A percentile compares a stretch with the other conserved stretches of the same genome.
Evolutionary conservation across 805 yeast species (phyloP).

Genomic region (Candida namnaoensis): DNA sequence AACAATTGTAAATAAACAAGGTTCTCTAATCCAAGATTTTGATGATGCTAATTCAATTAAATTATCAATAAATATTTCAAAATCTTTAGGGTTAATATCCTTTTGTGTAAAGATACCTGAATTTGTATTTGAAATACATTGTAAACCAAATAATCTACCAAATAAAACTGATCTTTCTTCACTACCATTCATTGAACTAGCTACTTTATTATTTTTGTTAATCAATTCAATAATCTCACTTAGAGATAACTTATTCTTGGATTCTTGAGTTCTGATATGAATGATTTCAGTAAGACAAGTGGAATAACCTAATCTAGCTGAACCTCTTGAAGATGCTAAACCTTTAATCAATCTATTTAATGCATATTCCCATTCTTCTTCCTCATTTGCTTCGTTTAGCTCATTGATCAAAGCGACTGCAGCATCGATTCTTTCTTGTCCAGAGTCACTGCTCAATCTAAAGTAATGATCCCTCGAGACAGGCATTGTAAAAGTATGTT

Average conservation of each 20-base stretch:
- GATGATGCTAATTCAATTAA: constrained; percentile 48
- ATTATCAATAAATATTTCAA: constrained; percentile 31
- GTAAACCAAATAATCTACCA: constrained; percentile 81
- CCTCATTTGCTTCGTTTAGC: constrained; percentile 31
- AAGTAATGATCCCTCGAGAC: constrained; percentile 74
- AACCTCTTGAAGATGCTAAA: constrained; percentile 68
- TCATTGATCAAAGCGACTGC: constrained; percentile 61
- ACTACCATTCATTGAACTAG: constrained; percentile 56
- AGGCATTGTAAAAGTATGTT: constrained; percentile 21
- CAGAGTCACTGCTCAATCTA: constrained; percentile 66
- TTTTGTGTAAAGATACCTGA: constrained; percentile 11
- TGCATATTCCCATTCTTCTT: constrained; percentile 75
- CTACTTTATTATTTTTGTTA: constrained; percentile 25
- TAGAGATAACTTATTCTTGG: constrained; percentile 27
- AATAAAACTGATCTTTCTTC: constrained; percentile 74
- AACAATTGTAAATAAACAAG: constrained; percentile 63
- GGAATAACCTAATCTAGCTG: constrained; percentile 84
- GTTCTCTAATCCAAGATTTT: constrained; percentile 85
- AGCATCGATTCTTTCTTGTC: constrained; percentile 61
- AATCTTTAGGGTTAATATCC: constrained; percentile 17
- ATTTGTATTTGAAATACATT: constrained; percentile 48
- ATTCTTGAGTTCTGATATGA: constrained; percentile 24
- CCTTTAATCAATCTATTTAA: constrained; percentile 74
- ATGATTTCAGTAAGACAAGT: constrained; percentile 72
- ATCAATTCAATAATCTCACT: constrained; percentile 27